Evolutionary conservation across 108 stramenopile species (phyloP).

Genomic region (Nannochloropsis oceanica): DNA sequence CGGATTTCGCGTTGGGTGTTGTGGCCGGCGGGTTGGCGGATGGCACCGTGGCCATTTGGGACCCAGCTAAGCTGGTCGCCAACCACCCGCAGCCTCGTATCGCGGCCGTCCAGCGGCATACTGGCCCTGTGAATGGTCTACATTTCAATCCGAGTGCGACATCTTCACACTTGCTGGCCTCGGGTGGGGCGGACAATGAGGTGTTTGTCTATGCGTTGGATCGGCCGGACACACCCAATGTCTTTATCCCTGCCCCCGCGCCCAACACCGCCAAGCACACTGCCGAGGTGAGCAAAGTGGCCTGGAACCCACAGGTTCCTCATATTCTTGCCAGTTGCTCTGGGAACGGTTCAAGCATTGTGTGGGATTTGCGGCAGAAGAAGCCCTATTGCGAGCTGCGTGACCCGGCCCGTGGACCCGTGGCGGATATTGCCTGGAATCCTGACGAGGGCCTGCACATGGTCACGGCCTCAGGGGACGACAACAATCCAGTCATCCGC

Average conservation of each 20-base stretch:
- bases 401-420: slow-evolving; percentile 40
- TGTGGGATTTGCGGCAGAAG: slow-evolving; percentile 82
- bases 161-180: slow-evolving; percentile 55
- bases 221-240: slow-evolving; percentile 37
- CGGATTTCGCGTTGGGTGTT: slow-evolving; percentile 48
- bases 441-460: slow-evolving; percentile 83
- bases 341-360: slow-evolving; percentile 61
- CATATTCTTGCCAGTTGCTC: slow-evolving; percentile 81
- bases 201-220: slow-evolving; percentile 49
- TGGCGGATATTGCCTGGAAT: slow-evolving; percentile 80
- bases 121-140: slow-evolving; percentile 58
- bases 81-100: slow-evolving; percentile 36
- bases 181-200: slow-evolving; percentile 61
- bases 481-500: slow-evolving; percentile 68
- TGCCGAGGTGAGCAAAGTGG: slow-evolving; percentile 62
- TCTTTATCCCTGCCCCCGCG: slow-evolving; percentile 36
- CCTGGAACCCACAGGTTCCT: slow-evolving; percentile 87
- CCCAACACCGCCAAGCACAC: slow-evolving; percentile 44
- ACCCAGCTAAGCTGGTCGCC: slow-evolving; percentile 49
- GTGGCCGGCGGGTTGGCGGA: slow-evolving; percentile 90
- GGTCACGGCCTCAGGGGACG: slow-evolving; percentile 74
- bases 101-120: slow-evolving; percentile 38
- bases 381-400: slow-evolving; percentile 90
- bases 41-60: slow-evolving; percentile 78
- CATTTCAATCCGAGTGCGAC: slow-evolving; percentile 64